These are phyloP conservation scores for Alternaria viburni DNA, from an alignment of 2,329 filamentous ascomycete species.

Conservation along the genomic window DNA sequence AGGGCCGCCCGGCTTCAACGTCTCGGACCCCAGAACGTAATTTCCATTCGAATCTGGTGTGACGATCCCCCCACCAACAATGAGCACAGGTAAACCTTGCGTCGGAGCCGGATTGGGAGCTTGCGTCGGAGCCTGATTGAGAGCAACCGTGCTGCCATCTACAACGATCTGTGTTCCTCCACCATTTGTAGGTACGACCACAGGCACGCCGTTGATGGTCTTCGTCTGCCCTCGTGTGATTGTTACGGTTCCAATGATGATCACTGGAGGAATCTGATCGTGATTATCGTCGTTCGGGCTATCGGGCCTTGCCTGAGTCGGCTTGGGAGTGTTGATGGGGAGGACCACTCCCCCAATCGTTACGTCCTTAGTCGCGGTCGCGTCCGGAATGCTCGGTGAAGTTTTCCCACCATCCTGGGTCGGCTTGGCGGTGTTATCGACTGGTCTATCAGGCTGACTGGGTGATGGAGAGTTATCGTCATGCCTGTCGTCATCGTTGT, in stretches of 20 bases:
- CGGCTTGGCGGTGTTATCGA: not conserved
- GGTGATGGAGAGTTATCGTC: not conserved
- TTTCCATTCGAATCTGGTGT: constrained; percentile 42
- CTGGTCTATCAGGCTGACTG: not conserved
- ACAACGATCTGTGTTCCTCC: constrained; percentile 34
- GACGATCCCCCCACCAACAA: constrained; percentile 32
- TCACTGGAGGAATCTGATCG: constrained; percentile 10
- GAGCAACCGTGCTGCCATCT: constrained; percentile 32
- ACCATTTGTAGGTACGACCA: constrained; percentile 30
- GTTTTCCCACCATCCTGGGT: constrained; percentile 1
- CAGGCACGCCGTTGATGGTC: constrained; percentile 40
- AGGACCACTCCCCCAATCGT: constrained; percentile 32
- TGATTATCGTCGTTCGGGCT: constrained; percentile 5
- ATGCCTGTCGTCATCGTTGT: not conserved
- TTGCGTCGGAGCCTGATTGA: constrained; percentile 25
- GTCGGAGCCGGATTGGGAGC: constrained; percentile 25
- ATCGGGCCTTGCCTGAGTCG: constrained; percentile 7
- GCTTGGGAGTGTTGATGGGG: constrained; percentile 21
- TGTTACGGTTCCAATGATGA: constrained; percentile 37
- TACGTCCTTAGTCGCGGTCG: constrained; percentile 10
- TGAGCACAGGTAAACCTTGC: constrained; percentile 29
- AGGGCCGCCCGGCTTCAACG: constrained; percentile 33
- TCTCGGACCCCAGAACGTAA: constrained; percentile 43
- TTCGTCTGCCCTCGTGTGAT: constrained; percentile 39
- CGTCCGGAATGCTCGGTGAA: constrained; percentile 14